A percentile compares a stretch with the other conserved stretches of the same genome.
Evolutionary conservation across 179 eudicot species (phyloP).

Genomic region (Spergularia azorica): DNA sequence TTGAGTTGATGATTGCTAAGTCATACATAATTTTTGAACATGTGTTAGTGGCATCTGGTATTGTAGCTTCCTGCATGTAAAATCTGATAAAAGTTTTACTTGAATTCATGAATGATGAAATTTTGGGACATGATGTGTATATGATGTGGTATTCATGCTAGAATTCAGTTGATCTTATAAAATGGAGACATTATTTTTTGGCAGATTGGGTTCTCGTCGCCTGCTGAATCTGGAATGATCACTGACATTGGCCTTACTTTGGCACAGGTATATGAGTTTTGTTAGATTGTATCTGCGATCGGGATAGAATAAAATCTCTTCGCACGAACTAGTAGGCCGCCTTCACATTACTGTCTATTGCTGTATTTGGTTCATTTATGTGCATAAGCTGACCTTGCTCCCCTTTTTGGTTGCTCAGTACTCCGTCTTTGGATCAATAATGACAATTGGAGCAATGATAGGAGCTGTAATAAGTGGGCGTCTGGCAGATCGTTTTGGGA

Average conservation of each 20-base stretch:
- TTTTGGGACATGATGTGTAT: not conserved
- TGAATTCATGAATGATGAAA: too few species aligned
- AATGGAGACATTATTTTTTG: constrained; percentile 14
- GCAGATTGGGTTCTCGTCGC: constrained; percentile 80
- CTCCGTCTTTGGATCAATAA: constrained; percentile 65
- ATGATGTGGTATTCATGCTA: not conserved
- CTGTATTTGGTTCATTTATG: not conserved
- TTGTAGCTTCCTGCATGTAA: too few species aligned
- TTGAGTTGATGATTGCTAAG: too few species aligned
- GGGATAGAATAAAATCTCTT: not conserved
- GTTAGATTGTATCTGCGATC: not conserved
- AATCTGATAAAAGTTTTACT: too few species aligned
- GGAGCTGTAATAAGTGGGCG: constrained; percentile 75
- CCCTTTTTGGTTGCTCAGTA: constrained; percentile 41
- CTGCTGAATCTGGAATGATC: constrained; percentile 69
- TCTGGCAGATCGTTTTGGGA: constrained; percentile 61
- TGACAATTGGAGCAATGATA: constrained; percentile 79
- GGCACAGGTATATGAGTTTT: constrained; percentile 43
- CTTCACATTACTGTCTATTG: not conserved
- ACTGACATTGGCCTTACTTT: constrained; percentile 63
- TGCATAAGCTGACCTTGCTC: not conserved
- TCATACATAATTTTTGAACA: too few species aligned
- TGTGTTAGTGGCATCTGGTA: too few species aligned
- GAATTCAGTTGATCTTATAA: not conserved
- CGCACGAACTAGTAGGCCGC: too few species aligned